Evolutionary conservation across 805 yeast species (phyloP).

Genomic region (Torulaspora delbrueckii): DNA sequence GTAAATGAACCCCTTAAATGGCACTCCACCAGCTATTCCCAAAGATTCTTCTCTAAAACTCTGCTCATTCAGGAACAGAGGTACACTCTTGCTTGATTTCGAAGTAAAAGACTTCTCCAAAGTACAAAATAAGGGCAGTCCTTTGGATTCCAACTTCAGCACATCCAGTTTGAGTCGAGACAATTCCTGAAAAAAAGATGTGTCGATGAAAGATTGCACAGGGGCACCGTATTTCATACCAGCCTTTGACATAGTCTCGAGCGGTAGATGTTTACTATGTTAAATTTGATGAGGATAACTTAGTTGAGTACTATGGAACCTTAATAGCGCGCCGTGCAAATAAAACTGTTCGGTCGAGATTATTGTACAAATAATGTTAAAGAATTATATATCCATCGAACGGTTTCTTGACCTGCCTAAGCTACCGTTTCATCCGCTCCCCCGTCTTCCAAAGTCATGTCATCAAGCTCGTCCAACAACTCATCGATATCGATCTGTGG

Average conservation of each 20-base stretch:
- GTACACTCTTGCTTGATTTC: conserved; percentile 15
- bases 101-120: conserved; percentile 22
- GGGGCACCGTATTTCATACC: conserved; percentile 38
- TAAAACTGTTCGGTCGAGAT: background rate
- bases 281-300: no score
- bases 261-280: background rate
- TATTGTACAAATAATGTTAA: background rate
- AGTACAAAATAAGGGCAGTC: conserved; percentile 26
- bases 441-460: conserved; percentile 72
- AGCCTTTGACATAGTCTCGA: conserved; percentile 9
- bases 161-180: conserved; percentile 70
- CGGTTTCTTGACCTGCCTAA: background rate
- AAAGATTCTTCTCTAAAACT: conserved; percentile 32
- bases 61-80: conserved; percentile 26
- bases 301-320: no score
- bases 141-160: conserved; percentile 47
- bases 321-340: background rate
- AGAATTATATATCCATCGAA: background rate
- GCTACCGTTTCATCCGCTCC: conserved; percentile 11
- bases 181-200: conserved; percentile 77
- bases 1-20: conserved; percentile 38
- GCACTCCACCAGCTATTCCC: conserved; percentile 5
- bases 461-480: conserved; percentile 89
- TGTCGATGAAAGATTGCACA: conserved; percentile 70
- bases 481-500: conserved; percentile 90